Base-by-base conservation (phyloP, 169 alveolate genomes). In the Eimeria nieschulzi region DNA sequence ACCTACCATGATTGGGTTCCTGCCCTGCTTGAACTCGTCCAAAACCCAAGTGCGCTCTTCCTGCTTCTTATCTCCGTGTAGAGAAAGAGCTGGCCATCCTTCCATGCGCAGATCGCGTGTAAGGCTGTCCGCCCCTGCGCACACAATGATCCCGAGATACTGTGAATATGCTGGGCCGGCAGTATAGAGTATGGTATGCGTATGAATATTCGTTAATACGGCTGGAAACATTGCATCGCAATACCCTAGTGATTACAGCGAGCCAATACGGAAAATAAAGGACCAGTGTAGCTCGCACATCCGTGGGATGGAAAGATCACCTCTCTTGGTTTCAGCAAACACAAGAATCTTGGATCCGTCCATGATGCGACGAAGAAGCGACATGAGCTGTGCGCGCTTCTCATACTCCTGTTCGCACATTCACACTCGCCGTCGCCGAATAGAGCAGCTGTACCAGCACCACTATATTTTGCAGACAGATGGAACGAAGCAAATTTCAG, bases 31-130 rank as follows among this genome's bases (percentile, higher is more conserved):
- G 96, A 99, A 99, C 68, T 98, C 99, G 84, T 97, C 97, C 93
- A 98, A 94, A 19, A 98, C 99, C 97, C 96, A 95, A 71, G 95
- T 96, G 86, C 99, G 95, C 86, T 98, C 98, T 78, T 97, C 97
- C 95, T 98, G 98, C 91, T 97, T 97, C 97, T 98, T 98, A 95
- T 98, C 99, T 12, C 99, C 99, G 93, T 99, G 99, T 19, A 98
- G 97, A 83, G 99, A 96, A 46, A 97, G 92, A 15, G 99, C 99
- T 61, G 98, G 99, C 96, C 97, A 97, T 9, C 99, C 99, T 88
- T 97, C 99, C 70, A 94, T 93, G 73, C 96, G 95, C 90, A 96
- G 92, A 78, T 97, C 97, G 63, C 97, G 97, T 9, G 97, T 88
- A 86, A 98, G 92, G 72, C 94, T 96, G 90, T 96, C 96, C 64